Evolutionary conservation across 2,329 filamentous ascomycete species (phyloP).

Genomic region (Epichloe glyceriae): DNA sequence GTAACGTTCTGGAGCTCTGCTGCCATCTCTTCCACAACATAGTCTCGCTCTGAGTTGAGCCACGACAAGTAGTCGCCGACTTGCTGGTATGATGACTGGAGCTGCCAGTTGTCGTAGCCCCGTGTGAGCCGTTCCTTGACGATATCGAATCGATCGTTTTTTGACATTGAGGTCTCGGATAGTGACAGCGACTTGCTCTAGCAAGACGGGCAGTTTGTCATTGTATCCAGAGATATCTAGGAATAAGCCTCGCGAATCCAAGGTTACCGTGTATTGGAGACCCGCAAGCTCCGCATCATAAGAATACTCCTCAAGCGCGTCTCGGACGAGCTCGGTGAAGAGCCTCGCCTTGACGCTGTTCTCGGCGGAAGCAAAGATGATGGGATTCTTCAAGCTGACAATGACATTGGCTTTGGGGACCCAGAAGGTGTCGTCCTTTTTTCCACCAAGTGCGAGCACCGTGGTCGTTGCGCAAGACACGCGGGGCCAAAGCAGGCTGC

Average conservation of each 20-base stretch:
- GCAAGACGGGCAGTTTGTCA: slow-evolving; percentile 80
- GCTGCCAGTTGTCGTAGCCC: slow-evolving; percentile 74
- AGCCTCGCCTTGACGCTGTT: slow-evolving; percentile 67
- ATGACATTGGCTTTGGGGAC: slow-evolving; percentile 86
- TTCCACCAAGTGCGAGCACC: slow-evolving; percentile 85
- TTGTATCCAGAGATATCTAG: slow-evolving; percentile 84
- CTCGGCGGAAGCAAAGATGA: slow-evolving; percentile 67
- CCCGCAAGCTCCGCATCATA: slow-evolving; percentile 94
- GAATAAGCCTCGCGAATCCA: slow-evolving; percentile 60
- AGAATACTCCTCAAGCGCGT: slow-evolving; percentile 82
- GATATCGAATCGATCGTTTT: slow-evolving; percentile 78
- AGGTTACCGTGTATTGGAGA: slow-evolving; percentile 65
- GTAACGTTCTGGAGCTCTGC: slow-evolving; percentile 65
- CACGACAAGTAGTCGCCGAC: slow-evolving; percentile 72
- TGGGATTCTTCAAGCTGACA: slow-evolving; percentile 64
- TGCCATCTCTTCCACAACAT: slow-evolving; percentile 66
- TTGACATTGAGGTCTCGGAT: slow-evolving; percentile 76
- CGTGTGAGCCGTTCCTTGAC: slow-evolving; percentile 74
- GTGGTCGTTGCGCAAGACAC: slow-evolving; percentile 73
- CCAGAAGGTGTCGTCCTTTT: slow-evolving; percentile 98
- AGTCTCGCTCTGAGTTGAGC: slow-evolving; percentile 64
- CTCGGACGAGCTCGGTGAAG: slow-evolving; percentile 75
- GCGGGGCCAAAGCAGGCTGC: slow-evolving; percentile 59
- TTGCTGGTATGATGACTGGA: slow-evolving; percentile 79
- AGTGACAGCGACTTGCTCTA: slow-evolving; percentile 77